Evolutionary conservation across 2,329 filamentous ascomycete genomes (phyloP), one percentile per base, ranked within the genome.

Genomic region (Diaporthe australafricana): DNA sequence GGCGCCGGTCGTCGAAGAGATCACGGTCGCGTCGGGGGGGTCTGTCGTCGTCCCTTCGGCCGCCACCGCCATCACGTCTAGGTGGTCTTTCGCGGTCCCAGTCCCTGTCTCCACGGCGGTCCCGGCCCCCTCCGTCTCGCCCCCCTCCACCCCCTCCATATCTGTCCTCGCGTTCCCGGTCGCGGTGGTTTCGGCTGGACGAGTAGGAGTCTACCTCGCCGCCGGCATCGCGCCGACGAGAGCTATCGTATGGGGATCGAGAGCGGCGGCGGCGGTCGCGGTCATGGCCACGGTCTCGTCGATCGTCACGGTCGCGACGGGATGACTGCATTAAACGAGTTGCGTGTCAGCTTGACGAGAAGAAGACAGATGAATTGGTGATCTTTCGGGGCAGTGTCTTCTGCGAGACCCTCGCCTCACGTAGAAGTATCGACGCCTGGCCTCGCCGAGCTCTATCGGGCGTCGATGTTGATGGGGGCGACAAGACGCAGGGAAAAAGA

Each of bases 161-260:
- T 80, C 95, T 90, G 77, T 98, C 96, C 83, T 98, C 96, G 74
- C 96, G 93, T 84, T 98, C 96, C 74, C 96, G 89, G 81, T 97
- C 96, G 80, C 96, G 91, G 82, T 98, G 97, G 84, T 92, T 95
- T 77, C 96, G 93, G 83, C 95, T 98, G 7, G 94, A 95, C 25
- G 95, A 97, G 84, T 98, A 98, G 70, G 93, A 91, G 83, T 98
- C 95, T 55, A 78, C 80, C 72, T 90, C 88, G 81, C 90, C 88
- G 77, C 94, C 92, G 70, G 89, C 90, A 66, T 96, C 93, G 77
- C 93, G 93, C 77, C 94, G 91, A 71, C 92, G 89, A 76, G 90
- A 86, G 78, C 89, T 88, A 79, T 94, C 91, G 77, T 93, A 91
- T 71, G 95, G 95, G 22, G 96, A 98, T 80, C 96, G 91, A 73